Percentiles rank a stretch among this genome's conserved stretches.
phyloP scores from a whole-genome alignment of 164 flowering plant genomes.

The Stephania japonica region DNA sequence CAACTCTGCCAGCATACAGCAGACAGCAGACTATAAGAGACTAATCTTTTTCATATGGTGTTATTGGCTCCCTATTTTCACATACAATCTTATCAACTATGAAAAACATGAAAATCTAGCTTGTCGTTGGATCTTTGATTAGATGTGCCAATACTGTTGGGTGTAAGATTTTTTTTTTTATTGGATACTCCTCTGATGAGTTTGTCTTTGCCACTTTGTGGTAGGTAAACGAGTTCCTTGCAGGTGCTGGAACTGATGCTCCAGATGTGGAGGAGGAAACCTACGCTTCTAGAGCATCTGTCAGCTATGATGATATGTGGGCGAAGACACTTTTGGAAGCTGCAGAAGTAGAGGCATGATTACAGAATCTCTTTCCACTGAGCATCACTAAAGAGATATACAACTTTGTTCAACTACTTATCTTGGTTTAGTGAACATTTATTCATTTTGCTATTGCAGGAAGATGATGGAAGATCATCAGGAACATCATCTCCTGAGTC shows the following conservation, averaged over 20 bases:
- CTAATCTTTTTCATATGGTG: neutral
- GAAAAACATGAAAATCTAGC: neutral
- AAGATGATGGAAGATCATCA: slow-evolving; percentile 89
- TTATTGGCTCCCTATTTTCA: neutral
- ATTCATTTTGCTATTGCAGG: slow-evolving; percentile 36
- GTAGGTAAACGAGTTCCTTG: slow-evolving; percentile 94
- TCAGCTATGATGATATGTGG: slow-evolving; percentile 99
- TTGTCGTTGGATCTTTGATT: neutral
- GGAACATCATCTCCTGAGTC: slow-evolving; percentile 96
- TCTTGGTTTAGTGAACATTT: neutral
- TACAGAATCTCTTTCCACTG: slow-evolving; percentile 7
- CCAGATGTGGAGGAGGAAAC: slow-evolving; percentile 98
- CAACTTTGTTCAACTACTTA: neutral
- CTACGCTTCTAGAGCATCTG: slow-evolving; percentile 67
- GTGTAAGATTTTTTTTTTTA: neutral
- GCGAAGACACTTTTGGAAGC: slow-evolving; percentile 93
- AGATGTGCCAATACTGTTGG: neutral
- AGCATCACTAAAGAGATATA: neutral
- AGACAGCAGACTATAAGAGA: neutral
- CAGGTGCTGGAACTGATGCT: slow-evolving; percentile 98
- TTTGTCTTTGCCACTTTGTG: slow-evolving; percentile 2
- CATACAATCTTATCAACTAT: neutral
- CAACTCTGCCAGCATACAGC: neutral
- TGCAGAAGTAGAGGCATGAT: slow-evolving; percentile 67
- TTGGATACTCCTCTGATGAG: neutral